Evolutionary conservation across 768 basidiomycete genomes (phyloP).

Genomic region (Boletus bicolor): DNA sequence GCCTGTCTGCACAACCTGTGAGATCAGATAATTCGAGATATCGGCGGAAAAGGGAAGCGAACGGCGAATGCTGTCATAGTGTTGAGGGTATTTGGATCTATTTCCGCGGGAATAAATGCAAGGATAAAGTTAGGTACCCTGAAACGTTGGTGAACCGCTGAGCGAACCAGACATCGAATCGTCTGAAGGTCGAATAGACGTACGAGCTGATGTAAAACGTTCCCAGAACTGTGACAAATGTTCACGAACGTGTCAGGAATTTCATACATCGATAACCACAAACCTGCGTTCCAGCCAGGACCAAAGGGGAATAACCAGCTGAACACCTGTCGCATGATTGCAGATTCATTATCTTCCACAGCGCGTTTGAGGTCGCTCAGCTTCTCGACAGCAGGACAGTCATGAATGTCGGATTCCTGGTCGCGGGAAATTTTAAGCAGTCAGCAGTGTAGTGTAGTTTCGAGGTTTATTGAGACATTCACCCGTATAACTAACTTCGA

Average conservation of each 20-base stretch:
- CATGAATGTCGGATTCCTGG: constrained; percentile 44
- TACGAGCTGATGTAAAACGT: constrained; percentile 98
- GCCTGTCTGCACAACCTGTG: constrained; percentile 56
- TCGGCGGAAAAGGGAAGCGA: constrained; percentile 29
- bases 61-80: constrained; percentile 95
- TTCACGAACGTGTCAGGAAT: constrained; percentile 21
- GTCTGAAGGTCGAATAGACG: constrained; percentile 32
- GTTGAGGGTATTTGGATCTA: constrained; percentile 80
- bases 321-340: constrained; percentile 78
- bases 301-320: constrained; percentile 84
- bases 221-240: constrained; percentile 56
- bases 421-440: constrained; percentile 3
- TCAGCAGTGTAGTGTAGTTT: constrained; percentile 2
- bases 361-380: constrained; percentile 59
- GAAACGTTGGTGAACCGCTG: constrained; percentile 22
- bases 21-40: constrained; percentile 16
- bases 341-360: constrained; percentile 63
- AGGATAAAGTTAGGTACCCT: constrained; percentile 95
- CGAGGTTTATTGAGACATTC: constrained; percentile 14
- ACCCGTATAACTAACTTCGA: constrained; percentile 31
- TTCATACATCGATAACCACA: constrained; percentile 10
- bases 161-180: constrained; percentile 20
- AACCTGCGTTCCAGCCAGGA: constrained; percentile 81
- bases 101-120: constrained; percentile 87
- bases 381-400: constrained; percentile 40